phyloP scores from a whole-genome alignment of 1,139 yeast species.

The Suhomyces wounanorum region DNA sequence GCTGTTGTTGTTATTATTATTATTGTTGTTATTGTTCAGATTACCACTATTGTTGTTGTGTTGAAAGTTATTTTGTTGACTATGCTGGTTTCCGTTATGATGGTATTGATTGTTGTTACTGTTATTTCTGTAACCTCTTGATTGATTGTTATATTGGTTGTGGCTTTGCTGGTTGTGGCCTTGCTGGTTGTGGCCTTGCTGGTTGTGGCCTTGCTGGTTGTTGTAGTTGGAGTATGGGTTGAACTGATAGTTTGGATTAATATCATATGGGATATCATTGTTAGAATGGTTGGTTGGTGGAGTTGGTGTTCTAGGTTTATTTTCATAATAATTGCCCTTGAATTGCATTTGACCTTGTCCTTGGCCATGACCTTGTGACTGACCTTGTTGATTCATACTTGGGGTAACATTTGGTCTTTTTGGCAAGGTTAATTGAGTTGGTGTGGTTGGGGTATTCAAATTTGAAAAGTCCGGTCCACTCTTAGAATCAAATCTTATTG shows the following conservation, averaged over 20 bases:
- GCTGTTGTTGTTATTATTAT: conserved; percentile 12
- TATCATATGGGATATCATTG: conserved; percentile 16
- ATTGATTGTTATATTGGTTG: conserved; percentile 8
- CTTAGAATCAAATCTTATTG: conserved; percentile 31
- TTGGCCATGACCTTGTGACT: conserved; percentile 7
- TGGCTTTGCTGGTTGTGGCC: conserved; percentile 7
- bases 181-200: no score
- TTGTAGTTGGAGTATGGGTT: conserved; percentile 14
- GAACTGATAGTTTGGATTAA: conserved; percentile 17
- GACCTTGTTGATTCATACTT: conserved; percentile 6
- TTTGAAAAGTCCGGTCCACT: conserved; percentile 24
- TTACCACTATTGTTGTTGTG: conserved; percentile 9
- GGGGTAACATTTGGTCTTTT: conserved; percentile 21
- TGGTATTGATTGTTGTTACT: conserved; percentile 18
- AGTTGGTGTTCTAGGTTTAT: conserved; percentile 29
- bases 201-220: conserved; percentile 6
- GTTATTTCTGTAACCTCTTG: conserved; percentile 10
- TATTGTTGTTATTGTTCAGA: not conserved
- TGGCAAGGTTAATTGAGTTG: conserved; percentile 25
- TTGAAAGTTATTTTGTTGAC: conserved; percentile 15
- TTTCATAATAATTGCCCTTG: conserved; percentile 19
- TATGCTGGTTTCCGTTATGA: conserved; percentile 10
- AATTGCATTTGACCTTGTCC: conserved; percentile 8
- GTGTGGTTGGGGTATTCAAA: conserved; percentile 24
- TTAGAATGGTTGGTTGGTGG: conserved; percentile 24